Conservation (phyloP, 441 rosid genomes). For the Theobroma grandiflorum region DNA sequence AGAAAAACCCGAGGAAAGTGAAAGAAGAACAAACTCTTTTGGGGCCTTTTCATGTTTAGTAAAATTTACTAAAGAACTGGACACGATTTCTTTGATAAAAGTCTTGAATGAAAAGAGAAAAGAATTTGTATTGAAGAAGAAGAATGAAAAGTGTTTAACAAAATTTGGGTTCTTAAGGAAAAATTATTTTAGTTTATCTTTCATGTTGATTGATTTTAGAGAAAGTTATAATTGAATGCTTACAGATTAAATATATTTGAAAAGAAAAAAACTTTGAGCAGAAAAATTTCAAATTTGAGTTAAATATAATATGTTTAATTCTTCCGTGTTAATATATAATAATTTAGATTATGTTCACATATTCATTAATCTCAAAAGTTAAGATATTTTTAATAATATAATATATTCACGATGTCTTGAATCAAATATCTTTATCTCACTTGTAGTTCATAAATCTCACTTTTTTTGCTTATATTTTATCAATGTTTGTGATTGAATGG, state of each 20-base stretch:
- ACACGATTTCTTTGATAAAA: neutral
- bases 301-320: too few species aligned
- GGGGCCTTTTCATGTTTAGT: too few species aligned
- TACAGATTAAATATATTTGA: too few species aligned
- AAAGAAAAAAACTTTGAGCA: too few species aligned
- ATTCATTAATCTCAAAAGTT: neutral
- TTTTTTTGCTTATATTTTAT: neutral
- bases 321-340: conserved; percentile 2
- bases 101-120: neutral
- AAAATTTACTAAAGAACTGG: neutral
- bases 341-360: neutral
- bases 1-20: neutral
- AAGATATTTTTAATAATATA: neutral
- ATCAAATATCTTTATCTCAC: neutral
- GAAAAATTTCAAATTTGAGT: too few species aligned
- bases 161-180: too few species aligned
- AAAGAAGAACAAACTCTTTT: neutral
- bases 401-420: too few species aligned
- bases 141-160: too few species aligned
- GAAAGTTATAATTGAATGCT: too few species aligned
- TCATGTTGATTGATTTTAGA: too few species aligned
- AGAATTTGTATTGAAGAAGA: too few species aligned
- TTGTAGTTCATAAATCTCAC: neutral
- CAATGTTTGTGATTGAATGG: neutral
- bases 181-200: too few species aligned